Conservation (phyloP, 306 rosid genomes). For the Abrus precatorius region DNA sequence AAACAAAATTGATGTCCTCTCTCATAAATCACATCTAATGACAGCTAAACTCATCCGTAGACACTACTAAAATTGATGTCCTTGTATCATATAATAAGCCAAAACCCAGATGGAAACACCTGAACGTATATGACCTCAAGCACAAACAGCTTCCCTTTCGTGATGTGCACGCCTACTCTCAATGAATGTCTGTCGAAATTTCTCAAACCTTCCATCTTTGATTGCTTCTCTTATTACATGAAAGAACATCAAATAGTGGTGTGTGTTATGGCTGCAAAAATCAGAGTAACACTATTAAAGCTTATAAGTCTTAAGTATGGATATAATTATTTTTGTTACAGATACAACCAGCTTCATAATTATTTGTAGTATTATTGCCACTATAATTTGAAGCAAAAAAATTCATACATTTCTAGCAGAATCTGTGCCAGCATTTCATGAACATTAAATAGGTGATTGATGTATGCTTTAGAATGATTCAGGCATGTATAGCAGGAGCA, state of each 20-base stretch:
- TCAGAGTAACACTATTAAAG: conserved; percentile 28
- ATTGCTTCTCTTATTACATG: conserved; percentile 77
- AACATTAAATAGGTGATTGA: conserved; percentile 90
- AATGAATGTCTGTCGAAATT: conserved; percentile 63
- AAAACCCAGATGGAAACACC: not conserved
- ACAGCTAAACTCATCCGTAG: not conserved
- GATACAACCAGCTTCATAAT: not conserved
- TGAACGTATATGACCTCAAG: conserved; percentile 46
- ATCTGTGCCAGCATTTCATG: conserved; percentile 96
- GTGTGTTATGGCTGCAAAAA: conserved; percentile 90
- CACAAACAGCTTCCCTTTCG: conserved; percentile 51
- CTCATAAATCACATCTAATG: not conserved
- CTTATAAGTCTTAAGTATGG: not conserved
- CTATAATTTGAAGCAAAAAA: conserved; percentile 13
- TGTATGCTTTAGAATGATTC: conserved; percentile 87
- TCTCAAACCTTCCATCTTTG: conserved; percentile 76
- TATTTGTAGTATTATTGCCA: not conserved
- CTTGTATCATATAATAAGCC: not conserved
- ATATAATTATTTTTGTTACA: not conserved
- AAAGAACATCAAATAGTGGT: conserved; percentile 86
- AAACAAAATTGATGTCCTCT: not conserved
- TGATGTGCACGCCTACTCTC: conserved; percentile 62
- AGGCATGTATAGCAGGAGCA: conserved; percentile 90
- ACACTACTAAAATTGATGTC: not conserved
- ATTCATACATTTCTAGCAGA: conserved; percentile 80